phyloP scores from a whole-genome alignment of 140 eudicot genomes.

The Erigeron philadelphicus region DNA sequence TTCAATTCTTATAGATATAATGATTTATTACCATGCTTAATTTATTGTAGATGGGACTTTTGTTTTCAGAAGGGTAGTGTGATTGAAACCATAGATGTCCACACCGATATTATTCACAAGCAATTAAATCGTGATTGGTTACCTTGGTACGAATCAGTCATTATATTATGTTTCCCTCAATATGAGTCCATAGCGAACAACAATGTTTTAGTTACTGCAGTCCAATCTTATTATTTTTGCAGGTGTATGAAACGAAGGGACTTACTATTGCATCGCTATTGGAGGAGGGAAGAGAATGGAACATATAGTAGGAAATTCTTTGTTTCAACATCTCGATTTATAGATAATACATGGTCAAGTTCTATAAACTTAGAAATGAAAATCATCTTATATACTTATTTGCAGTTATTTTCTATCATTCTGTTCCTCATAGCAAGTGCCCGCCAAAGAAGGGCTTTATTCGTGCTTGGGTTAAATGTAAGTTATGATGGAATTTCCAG shows the following conservation, averaged over 20 bases:
- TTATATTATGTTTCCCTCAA: not conserved
- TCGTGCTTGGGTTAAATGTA: conserved; percentile 71
- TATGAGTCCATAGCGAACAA: conserved; percentile 15
- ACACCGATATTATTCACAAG: conserved; percentile 68
- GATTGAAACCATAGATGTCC: conserved; percentile 72
- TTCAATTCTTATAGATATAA: not conserved
- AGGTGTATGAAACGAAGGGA: conserved; percentile 68
- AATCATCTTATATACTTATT: not conserved
- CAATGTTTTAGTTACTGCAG: too few relatives aligned
- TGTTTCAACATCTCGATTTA: not conserved
- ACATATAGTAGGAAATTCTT: conserved; percentile 42
- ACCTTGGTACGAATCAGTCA: conserved; percentile 49
- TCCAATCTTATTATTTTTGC: conserved; percentile 9
- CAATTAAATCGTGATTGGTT: conserved; percentile 54
- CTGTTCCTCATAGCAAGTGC: conserved; percentile 51
- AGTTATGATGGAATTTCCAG: conserved; percentile 25
- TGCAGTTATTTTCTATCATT: conserved; percentile 74
- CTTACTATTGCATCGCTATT: conserved; percentile 53
- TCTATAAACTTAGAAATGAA: conserved; percentile 4
- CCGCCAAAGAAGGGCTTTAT: conserved; percentile 49
- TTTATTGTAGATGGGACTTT: conserved; percentile 71
- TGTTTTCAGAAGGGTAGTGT: conserved; percentile 57
- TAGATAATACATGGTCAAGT: not conserved
- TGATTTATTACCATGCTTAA: conserved; percentile 6
- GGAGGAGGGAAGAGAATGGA: conserved; percentile 71